Conservation (phyloP, 1,284 basidiomycete genomes). For the Irpex sp. region DNA sequence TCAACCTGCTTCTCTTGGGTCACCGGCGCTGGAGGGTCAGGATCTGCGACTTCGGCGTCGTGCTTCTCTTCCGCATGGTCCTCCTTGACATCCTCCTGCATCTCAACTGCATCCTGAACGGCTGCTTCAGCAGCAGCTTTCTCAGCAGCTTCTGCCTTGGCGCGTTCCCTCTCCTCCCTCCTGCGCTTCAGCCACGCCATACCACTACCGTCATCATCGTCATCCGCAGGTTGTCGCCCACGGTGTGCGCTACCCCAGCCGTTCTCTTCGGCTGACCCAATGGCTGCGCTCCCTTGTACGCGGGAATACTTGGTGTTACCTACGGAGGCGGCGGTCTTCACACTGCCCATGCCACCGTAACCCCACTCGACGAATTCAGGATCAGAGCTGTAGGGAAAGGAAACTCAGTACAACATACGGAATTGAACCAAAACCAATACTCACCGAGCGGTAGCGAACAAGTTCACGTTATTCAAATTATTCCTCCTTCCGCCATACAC, state of each 20-base stretch:
- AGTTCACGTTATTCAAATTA: constrained; percentile 15
- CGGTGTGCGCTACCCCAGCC: constrained; percentile 15
- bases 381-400: constrained; percentile 29
- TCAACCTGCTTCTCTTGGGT: constrained; percentile 6
- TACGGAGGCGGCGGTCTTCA: constrained; percentile 30
- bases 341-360: constrained; percentile 78
- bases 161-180: constrained; percentile 41
- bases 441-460: constrained; percentile 32
- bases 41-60: constrained; percentile 4
- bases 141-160: constrained; percentile 19
- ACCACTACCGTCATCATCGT: constrained; percentile 66
- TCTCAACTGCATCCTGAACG: constrained; percentile 24
- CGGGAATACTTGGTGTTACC: constrained; percentile 23
- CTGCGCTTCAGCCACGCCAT: constrained; percentile 65
- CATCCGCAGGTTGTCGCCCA: constrained; percentile 21
- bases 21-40: not conserved
- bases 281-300: constrained; percentile 7
- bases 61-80: constrained; percentile 8
- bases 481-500: constrained; percentile 58
- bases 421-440: constrained; percentile 4
- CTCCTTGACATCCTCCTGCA: constrained; percentile 20
- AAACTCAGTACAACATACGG: constrained; percentile 2
- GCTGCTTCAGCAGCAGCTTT: constrained; percentile 7
- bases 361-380: constrained; percentile 84
- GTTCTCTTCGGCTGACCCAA: constrained; percentile 12